Conservation (phyloP, 768 basidiomycete genomes). For the Floccularia luteovirens region DNA sequence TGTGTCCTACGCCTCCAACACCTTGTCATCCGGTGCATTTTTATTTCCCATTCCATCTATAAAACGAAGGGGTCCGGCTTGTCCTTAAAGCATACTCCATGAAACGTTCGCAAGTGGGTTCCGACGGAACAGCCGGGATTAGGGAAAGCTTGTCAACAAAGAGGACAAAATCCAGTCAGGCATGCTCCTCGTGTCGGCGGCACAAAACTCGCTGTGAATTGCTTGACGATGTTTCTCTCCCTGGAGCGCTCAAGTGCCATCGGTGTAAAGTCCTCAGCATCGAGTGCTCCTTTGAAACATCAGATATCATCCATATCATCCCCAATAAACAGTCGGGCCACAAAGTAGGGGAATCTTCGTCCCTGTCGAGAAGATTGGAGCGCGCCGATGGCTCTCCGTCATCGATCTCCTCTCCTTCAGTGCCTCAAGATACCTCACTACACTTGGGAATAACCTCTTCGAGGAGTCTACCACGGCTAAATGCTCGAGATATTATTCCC, state of each 20-base stretch:
- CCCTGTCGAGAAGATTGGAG: background rate
- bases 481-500: slow-evolving; percentile 23
- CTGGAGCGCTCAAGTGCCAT: slow-evolving; percentile 28
- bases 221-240: slow-evolving; percentile 26
- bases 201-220: slow-evolving; percentile 45
- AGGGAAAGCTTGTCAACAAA: slow-evolving; percentile 18
- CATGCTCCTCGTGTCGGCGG: slow-evolving; percentile 36
- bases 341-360: slow-evolving; percentile 2
- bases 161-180: slow-evolving; percentile 33
- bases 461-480: background rate
- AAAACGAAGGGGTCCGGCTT: too few relatives aligned
- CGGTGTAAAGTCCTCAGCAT: slow-evolving; percentile 41
- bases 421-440: background rate
- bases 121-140: slow-evolving; percentile 4
- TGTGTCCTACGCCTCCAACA: too few relatives aligned
- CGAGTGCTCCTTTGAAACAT: slow-evolving; percentile 36
- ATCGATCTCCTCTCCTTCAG: background rate
- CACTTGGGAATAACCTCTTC: background rate
- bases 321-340: slow-evolving; percentile 4
- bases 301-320: slow-evolving; percentile 16
- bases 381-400: background rate
- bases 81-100: too few relatives aligned
- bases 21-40: too few relatives aligned
- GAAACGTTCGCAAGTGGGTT: slow-evolving; percentile 6
- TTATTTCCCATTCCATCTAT: too few relatives aligned